A percentile compares a stretch with the other conserved stretches of the same genome.
Evolutionary conservation across 257 asterid genomes (phyloP).

Genomic region (Leptodermis oblonga): DNA sequence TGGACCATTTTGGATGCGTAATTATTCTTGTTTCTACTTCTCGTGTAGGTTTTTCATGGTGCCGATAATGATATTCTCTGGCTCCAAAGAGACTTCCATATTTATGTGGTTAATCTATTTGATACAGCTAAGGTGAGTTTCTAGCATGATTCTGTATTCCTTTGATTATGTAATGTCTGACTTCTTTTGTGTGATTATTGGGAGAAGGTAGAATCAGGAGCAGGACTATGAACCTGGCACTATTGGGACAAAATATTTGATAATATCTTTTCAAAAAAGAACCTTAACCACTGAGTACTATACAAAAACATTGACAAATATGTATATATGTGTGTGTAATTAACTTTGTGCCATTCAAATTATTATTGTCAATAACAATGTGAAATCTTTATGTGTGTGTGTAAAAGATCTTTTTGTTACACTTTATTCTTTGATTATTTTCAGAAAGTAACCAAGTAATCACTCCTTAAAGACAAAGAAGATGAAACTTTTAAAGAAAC

Average conservation of each 20-base stretch:
- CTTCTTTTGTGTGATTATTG: conserved; percentile 8
- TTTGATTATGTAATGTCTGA: conserved; percentile 5
- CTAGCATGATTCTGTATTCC: not conserved
- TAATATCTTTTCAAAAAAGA: not conserved
- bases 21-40: not conserved
- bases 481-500: not conserved
- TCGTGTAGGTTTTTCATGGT: conserved; percentile 88
- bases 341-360: too few relatives aligned
- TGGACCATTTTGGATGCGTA: not conserved
- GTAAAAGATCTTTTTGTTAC: not conserved
- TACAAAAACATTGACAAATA: not conserved
- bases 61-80: conserved; percentile 96
- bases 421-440: not conserved
- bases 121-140: conserved; percentile 88
- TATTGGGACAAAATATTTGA: not conserved
- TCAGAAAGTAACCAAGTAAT: not conserved
- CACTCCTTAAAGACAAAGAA: not conserved
- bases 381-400: not conserved
- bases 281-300: not conserved
- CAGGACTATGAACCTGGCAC: not conserved
- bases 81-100: conserved; percentile 97
- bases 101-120: conserved; percentile 85
- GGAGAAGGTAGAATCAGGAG: not conserved
- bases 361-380: not conserved
- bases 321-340: not conserved